Percentiles rank a stretch among this genome's conserved stretches.
Conservation (phyloP, 495 filamentous ascomycete genomes). For the Aspergillus conjunctus region DNA sequence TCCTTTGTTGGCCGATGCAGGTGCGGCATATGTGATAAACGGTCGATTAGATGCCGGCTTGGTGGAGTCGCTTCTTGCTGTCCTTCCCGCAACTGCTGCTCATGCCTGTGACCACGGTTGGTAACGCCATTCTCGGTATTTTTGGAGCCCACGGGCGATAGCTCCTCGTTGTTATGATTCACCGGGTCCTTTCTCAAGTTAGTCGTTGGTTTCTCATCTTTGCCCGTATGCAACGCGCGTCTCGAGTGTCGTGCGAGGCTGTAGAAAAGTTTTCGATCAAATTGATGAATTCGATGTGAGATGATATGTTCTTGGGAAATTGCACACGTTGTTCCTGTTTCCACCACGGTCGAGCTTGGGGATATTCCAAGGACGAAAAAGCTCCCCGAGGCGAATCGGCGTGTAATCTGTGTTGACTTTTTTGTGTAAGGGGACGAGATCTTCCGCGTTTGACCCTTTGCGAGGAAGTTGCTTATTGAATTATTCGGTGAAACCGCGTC, state of each 20-base stretch:
- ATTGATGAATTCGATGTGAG: constrained; percentile 24
- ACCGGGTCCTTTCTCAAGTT: constrained; percentile 14
- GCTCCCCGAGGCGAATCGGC: constrained; percentile 43
- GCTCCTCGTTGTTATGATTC: constrained; percentile 21
- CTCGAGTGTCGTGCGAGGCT: constrained; percentile 25
- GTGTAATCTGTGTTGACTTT: constrained; percentile 34
- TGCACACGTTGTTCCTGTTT: constrained; percentile 40
- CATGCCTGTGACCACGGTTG: background rate
- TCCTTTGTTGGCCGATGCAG: constrained; percentile 88
- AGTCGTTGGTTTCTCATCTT: constrained; percentile 22
- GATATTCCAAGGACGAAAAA: constrained; percentile 42
- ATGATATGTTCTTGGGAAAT: constrained; percentile 36
- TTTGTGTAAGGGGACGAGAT: constrained; percentile 22
- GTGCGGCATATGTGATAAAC: constrained; percentile 68
- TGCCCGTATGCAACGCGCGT: constrained; percentile 41
- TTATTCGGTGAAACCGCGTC: constrained; percentile 22
- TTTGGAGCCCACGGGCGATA: constrained; percentile 6
- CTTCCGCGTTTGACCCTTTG: constrained; percentile 26
- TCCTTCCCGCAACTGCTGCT: constrained; percentile 14
- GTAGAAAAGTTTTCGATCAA: constrained; percentile 20
- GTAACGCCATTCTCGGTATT: constrained; percentile 15
- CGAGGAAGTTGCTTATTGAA: constrained; percentile 25
- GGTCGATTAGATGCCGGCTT: constrained; percentile 58
- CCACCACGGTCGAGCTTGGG: constrained; percentile 37
- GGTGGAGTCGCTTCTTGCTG: constrained; percentile 20